Evolutionary conservation across 176 grass and related monocot species (phyloP), one percentile per base, ranked within the genome.

Genomic region (Oryza nivara): DNA sequence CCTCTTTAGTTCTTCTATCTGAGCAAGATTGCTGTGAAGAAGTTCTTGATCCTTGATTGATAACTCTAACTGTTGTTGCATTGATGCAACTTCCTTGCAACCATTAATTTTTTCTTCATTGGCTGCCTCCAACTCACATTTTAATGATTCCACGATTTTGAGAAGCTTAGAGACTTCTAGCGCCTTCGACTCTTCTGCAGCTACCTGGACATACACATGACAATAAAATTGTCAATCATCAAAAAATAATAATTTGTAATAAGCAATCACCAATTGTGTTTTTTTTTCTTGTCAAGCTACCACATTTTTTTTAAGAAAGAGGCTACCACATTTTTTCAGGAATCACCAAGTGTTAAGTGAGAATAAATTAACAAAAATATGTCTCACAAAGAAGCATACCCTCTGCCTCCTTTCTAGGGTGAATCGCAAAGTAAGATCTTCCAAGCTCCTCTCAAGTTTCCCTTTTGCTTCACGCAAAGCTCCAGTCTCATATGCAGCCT

Each of bases 401-500:
- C 89, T 89, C 75, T 93, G 82, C 78, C 85, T 94, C 86, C 86
- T 97, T 76, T 97, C 94, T 49, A 97, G 79, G 28, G 84, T 93
- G 81, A 94, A 92, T 69, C 94, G 79, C 51, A 91, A 88, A 61
- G 89, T 86, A 69, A 97, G 85, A 82, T 97, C 94, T 92, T 97
- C 94, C 73, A 94, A 86, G 71, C 72, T 97, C 84, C 70, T 94
- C 88, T 97, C 91, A 14, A 97, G 89, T 91, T 92, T 93, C 75
- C 84, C 88, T 93, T 97, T 97, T 61, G 94, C 94, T 70, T 92
- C 92, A 72, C 91, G 91, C 75, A 94, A 86, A 82, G 94, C 91
- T 84, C 94, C 91, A 90, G 94, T 65, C 83, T 97, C 94, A 74
- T 92, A 90, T 51, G 94, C 91, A 84, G 89, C 79, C 94, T 97